Evolutionary conservation across 2,329 filamentous ascomycete species (phyloP), one percentile per base, ranked within the genome.

Genomic region (Fusarium robinianum): DNA sequence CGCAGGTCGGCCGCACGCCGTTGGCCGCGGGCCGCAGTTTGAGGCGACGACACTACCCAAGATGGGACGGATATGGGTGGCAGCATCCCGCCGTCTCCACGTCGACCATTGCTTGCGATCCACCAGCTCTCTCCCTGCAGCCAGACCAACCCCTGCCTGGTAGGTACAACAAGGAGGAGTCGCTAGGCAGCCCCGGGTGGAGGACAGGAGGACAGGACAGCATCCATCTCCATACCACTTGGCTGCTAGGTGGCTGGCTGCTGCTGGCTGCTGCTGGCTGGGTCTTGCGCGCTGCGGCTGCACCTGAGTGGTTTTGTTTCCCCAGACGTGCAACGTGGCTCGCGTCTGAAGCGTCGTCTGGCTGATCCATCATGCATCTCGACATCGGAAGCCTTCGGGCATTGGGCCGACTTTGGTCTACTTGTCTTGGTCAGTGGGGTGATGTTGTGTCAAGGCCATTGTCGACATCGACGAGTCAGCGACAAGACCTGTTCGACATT

Each of bases 251-350:
- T 35, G 40, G 45, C 46, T 44, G 41, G 46, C 23, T 35, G 29
- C 5, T 43, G 38, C 7, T 26, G 22, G n/a, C n/a, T n/a, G n/a
- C n/a, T n/a, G n/a, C n/a, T n/a, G n/a, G n/a, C n/a, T n/a, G n/a
- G n/a, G n/a, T n/a, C n/a, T n/a, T n/a, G n/a, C n/a, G n/a, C n/a
- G n/a, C 35, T 46, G 34, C 43, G 36, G 49, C 58, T 61, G 58
- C 51, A 53, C 56, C 54, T 61, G 58, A 60, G 56, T 55, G 60
- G 59, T 57, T 57, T 60, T 61, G 54, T 49, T 58, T 58, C 56
- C 51, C 51, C 57, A 58, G 52, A 43, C 45, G 55, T 66, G 64
- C 65, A 66, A 67, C 64, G 64, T 67, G 65, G 65, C 65, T 62
- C 60, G 60, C 52, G 50, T 64, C 53, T 55, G 49, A 53, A 57